phyloP scores from a whole-genome alignment of 2,329 filamentous ascomycete species.

The Sporothrix luriei region DNA sequence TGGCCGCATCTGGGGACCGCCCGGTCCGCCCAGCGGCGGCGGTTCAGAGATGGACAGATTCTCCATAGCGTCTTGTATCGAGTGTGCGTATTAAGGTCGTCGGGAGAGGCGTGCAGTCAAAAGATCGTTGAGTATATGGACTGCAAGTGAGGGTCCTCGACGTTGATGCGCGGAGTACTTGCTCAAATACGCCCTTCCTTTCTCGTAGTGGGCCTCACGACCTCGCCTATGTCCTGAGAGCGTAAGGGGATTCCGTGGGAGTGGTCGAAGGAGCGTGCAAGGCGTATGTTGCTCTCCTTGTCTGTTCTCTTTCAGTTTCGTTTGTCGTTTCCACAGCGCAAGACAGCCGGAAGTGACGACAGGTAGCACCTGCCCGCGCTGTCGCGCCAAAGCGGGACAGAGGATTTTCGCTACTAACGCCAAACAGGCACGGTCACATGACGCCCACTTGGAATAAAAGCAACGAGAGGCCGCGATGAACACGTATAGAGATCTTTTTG shows the following conservation, averaged over 20 bases:
- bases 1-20: constrained; percentile 38
- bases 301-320: neutral
- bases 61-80: constrained; percentile 38
- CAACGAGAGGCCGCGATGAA: neutral
- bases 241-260: neutral
- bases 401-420: constrained; percentile 24
- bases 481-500: neutral
- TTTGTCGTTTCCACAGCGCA: constrained; percentile 3
- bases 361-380: constrained; percentile 16
- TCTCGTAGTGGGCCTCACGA: neutral
- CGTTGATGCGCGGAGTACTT: neutral
- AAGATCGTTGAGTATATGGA: neutral
- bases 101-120: neutral
- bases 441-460: constrained; percentile 20
- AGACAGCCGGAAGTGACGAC: constrained; percentile 22
- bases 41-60: constrained; percentile 42
- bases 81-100: neutral
- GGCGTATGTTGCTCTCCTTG: neutral
- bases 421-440: constrained; percentile 26
- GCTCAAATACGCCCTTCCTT: neutral
- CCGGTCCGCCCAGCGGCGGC: constrained; percentile 40
- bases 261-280: neutral
- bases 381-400: constrained; percentile 19
- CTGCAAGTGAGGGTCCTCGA: neutral
- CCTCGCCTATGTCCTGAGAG: neutral